Conservation (phyloP, 176 grass and related monocot genomes). For the Aegilops longissima region DNA sequence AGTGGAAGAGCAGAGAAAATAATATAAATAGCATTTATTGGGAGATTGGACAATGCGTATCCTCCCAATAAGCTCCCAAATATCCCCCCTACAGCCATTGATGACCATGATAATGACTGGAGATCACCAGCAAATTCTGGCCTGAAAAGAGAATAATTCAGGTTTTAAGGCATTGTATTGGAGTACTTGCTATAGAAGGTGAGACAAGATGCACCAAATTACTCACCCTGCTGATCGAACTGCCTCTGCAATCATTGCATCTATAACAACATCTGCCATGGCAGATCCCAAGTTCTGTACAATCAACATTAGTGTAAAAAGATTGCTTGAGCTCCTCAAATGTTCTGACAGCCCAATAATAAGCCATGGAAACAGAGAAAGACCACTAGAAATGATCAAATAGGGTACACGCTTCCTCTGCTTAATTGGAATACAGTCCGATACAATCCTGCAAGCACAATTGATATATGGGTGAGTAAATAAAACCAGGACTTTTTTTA, state of each 20-base stretch:
- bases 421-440: slow-evolving; percentile 74
- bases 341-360: slow-evolving; percentile 51
- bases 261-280: slow-evolving; percentile 81
- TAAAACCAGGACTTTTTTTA: not conserved
- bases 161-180: not conserved
- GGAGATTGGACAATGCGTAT: slow-evolving; percentile 70
- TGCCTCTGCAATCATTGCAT: slow-evolving; percentile 85
- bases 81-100: slow-evolving; percentile 77
- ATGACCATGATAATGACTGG: slow-evolving; percentile 76
- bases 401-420: slow-evolving; percentile 64
- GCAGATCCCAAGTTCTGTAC: slow-evolving; percentile 78
- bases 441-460: slow-evolving; percentile 56
- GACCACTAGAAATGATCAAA: slow-evolving; percentile 62
- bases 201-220: slow-evolving; percentile 9
- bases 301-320: slow-evolving; percentile 51
- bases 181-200: not conserved
- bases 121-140: slow-evolving; percentile 78
- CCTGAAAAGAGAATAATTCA: slow-evolving; percentile 42
- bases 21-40: slow-evolving; percentile 60
- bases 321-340: slow-evolving; percentile 56
- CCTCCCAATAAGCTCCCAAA: slow-evolving; percentile 74
- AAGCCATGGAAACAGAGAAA: slow-evolving; percentile 70
- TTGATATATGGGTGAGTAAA: not conserved
- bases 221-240: slow-evolving; percentile 58
- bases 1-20: slow-evolving; percentile 61